phyloP scores from a whole-genome alignment of 305 asterid species.

The Solanum hybrid region DNA sequence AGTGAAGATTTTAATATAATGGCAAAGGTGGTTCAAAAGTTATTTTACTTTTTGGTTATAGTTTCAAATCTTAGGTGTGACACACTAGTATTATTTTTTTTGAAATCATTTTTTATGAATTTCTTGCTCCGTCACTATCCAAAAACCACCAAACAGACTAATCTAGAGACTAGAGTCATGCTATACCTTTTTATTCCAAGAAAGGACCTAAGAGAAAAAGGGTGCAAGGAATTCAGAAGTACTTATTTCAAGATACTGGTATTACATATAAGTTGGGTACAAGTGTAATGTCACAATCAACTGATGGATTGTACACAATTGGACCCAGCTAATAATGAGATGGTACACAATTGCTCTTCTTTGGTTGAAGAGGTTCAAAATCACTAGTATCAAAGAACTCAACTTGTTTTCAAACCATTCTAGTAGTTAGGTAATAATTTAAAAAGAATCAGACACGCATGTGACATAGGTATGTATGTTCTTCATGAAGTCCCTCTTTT shows the following conservation, averaged over 20 bases:
- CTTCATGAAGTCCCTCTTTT: neutral
- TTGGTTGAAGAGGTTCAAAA: neutral
- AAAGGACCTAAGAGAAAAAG: conserved; percentile 12
- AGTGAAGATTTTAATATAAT: neutral
- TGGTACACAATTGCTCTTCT: conserved; percentile 6
- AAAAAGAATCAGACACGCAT: neutral
- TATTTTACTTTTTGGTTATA: neutral
- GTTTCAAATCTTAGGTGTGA: neutral
- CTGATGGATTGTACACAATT: conserved; percentile 7
- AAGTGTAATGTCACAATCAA: conserved; percentile 54
- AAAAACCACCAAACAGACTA: no score
- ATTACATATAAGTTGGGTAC: conserved; percentile 26
- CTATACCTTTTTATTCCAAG: neutral
- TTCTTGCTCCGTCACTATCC: no score
- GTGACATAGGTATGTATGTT: neutral
- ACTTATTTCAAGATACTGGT: conserved; percentile 17
- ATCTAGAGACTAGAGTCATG: no score
- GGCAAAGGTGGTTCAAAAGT: neutral
- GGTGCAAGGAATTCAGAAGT: conserved; percentile 8
- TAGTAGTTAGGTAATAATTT: neutral
- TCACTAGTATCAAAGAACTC: neutral
- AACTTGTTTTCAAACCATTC: neutral
- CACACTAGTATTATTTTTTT: neutral
- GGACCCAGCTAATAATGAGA: neutral
- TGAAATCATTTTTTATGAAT: neutral